A percentile compares a stretch with the other conserved stretches of the same genome.
These are phyloP conservation scores for Borovskyia barvae DNA, from an alignment of 208 protist species.

Conservation along the genomic window DNA sequence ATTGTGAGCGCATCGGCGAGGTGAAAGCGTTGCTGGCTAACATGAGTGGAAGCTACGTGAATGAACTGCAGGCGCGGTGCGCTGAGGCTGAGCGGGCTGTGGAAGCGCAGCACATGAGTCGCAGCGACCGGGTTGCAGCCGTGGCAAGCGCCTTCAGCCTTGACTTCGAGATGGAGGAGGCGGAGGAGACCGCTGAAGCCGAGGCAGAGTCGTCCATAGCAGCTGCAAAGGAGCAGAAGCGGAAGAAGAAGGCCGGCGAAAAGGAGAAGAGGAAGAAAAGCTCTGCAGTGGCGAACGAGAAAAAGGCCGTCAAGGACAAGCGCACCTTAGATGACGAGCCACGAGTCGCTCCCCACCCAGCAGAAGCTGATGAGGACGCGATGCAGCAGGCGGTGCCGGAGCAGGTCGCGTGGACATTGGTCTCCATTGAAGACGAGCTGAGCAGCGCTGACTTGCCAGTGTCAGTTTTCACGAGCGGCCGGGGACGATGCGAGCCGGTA, in stretches of 20 bases:
- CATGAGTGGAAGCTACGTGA: slow-evolving; percentile 61
- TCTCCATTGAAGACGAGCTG: slow-evolving; percentile 17
- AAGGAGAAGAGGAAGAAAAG: slow-evolving; percentile 23
- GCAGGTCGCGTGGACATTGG: slow-evolving; percentile 5
- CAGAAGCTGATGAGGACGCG: background rate
- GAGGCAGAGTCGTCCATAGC: slow-evolving; percentile 31
- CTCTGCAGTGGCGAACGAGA: background rate
- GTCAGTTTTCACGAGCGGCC: slow-evolving; percentile 8
- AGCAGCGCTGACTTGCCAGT: slow-evolving; percentile 7
- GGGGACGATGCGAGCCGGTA: slow-evolving; percentile 38
- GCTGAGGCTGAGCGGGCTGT: slow-evolving; percentile 25
- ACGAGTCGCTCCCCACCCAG: background rate
- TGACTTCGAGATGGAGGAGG: slow-evolving; percentile 45
- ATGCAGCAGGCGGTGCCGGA: no score
- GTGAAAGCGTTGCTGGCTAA: slow-evolving; percentile 21
- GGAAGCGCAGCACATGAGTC: slow-evolving; percentile 12
- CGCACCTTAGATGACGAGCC: background rate
- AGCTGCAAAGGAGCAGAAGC: background rate
- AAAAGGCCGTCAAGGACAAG: slow-evolving; percentile 1
- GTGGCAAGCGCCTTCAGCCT: slow-evolving; percentile 33
- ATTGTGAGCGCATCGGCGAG: slow-evolving; percentile 41
- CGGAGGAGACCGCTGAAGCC: slow-evolving; percentile 22
- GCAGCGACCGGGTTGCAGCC: background rate
- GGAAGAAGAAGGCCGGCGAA: slow-evolving; percentile 5
- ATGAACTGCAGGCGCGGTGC: slow-evolving; percentile 28